Evolutionary conservation across 2,329 filamentous ascomycete genomes (phyloP).

Genomic region (Ophiostoma tasmaniense): DNA sequence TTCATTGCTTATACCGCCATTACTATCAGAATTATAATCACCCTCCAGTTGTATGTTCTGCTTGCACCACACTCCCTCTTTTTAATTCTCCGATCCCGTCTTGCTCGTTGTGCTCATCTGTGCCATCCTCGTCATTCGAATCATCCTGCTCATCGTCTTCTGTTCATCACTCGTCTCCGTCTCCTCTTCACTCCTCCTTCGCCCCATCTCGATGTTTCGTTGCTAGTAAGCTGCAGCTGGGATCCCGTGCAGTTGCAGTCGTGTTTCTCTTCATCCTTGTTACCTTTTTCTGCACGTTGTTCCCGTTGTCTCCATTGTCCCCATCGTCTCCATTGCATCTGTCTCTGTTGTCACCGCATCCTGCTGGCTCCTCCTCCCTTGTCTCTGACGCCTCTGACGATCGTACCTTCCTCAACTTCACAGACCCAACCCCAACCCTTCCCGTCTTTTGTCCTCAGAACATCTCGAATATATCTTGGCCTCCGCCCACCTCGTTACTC

Average conservation of each 20-base stretch:
- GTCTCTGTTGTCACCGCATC: background rate
- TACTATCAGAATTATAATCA: background rate
- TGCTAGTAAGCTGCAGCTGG: background rate
- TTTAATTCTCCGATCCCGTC: background rate
- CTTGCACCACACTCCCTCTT: background rate
- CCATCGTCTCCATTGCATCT: background rate
- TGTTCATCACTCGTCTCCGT: background rate
- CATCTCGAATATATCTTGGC: background rate
- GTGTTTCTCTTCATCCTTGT: background rate
- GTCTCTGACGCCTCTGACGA: background rate
- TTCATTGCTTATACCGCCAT: background rate
- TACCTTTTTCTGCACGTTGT: background rate
- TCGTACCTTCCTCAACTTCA: background rate
- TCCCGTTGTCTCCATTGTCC: background rate
- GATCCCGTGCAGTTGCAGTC: background rate
- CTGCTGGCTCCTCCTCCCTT: background rate
- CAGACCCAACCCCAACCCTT: background rate
- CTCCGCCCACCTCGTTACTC: background rate
- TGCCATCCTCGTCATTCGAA: background rate
- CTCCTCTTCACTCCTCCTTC: background rate
- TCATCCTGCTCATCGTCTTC: background rate
- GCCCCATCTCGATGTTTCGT: background rate
- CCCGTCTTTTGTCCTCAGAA: background rate
- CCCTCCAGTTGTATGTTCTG: background rate
- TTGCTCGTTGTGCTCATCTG: background rate